A percentile compares a stretch with the other conserved stretches of the same genome.
Evolutionary conservation across 192 early-diverging fungal genomes (phyloP).

Genomic region (Podila minutissima): DNA sequence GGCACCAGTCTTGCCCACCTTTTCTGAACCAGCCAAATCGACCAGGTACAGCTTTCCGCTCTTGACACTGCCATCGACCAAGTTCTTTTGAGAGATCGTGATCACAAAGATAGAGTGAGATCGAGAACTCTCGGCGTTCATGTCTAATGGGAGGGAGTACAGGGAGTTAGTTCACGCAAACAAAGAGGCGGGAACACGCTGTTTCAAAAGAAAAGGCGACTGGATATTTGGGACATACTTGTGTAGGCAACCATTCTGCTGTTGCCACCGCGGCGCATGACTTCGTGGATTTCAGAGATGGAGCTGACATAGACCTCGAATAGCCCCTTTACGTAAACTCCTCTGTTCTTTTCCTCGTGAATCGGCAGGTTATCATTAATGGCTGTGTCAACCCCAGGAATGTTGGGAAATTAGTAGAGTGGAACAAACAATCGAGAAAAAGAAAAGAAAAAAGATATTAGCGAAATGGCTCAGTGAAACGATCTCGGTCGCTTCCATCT

Average conservation of each 20-base stretch:
- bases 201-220: not conserved
- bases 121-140: constrained; percentile 99
- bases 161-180: too few species aligned
- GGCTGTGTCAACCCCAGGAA: constrained; percentile 55
- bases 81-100: constrained; percentile 95
- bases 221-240: constrained; percentile 63
- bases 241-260: constrained; percentile 92
- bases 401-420: not conserved
- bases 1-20: constrained; percentile 96
- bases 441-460: not conserved
- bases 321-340: constrained; percentile 98
- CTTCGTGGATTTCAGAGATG: constrained; percentile 95
- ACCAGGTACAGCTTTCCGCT: constrained; percentile 95
- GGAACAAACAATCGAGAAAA: not conserved
- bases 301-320: constrained; percentile 97
- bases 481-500: not conserved
- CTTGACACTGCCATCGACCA: constrained; percentile 87
- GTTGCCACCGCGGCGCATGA: constrained; percentile 92
- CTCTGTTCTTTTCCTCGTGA: constrained; percentile 96
- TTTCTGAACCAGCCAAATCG: constrained; percentile 99
- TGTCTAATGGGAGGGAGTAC: constrained; percentile 63
- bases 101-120: constrained; percentile 98
- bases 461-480: too few species aligned
- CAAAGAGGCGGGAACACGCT: not conserved
- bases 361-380: constrained; percentile 91